Conservation (phyloP, 1,284 basidiomycete genomes). For the Butyriboletus appendiculatus region DNA sequence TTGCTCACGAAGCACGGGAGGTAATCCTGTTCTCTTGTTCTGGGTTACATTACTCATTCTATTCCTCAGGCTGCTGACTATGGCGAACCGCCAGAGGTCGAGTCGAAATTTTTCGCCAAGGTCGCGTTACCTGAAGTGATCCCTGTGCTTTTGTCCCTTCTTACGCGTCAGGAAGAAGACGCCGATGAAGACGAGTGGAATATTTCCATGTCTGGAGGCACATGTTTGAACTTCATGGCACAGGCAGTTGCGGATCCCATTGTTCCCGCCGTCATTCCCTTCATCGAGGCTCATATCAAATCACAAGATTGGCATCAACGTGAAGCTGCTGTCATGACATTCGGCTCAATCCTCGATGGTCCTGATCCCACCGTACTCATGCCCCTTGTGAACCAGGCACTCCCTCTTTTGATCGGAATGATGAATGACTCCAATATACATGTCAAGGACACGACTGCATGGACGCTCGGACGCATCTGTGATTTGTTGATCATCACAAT, state of each 20-base stretch:
- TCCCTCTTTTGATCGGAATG: slow-evolving; percentile 95
- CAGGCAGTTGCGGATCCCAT: slow-evolving; percentile 91
- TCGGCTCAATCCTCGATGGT: slow-evolving; percentile 96
- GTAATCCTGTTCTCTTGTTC: slow-evolving; percentile 40
- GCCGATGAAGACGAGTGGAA: slow-evolving; percentile 99
- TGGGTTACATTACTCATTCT: slow-evolving; percentile 6
- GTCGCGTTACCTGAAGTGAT: slow-evolving; percentile 94
- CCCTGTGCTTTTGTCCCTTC: slow-evolving; percentile 86
- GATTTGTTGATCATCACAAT: slow-evolving; percentile 88
- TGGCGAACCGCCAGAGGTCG: slow-evolving; percentile 86
- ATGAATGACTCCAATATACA: slow-evolving; percentile 85
- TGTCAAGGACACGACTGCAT: slow-evolving; percentile 97
- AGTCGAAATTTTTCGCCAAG: slow-evolving; percentile 92
- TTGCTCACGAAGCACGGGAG: slow-evolving; percentile 92
- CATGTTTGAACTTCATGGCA: slow-evolving; percentile 88
- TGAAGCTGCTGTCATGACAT: slow-evolving; percentile 98
- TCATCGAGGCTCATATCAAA: slow-evolving; percentile 97
- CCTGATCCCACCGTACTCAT: slow-evolving; percentile 87
- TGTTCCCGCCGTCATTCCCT: slow-evolving; percentile 93
- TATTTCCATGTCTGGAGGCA: slow-evolving; percentile 96
- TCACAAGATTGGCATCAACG: slow-evolving; percentile 91
- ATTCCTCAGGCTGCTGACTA: slow-evolving; percentile 78
- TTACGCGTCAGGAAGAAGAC: slow-evolving; percentile 95
- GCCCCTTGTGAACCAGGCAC: slow-evolving; percentile 92
- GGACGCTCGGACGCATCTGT: slow-evolving; percentile 96